Evolutionary conservation across 2,329 filamentous ascomycete species (phyloP).

Genomic region (Fusarium sp.): DNA sequence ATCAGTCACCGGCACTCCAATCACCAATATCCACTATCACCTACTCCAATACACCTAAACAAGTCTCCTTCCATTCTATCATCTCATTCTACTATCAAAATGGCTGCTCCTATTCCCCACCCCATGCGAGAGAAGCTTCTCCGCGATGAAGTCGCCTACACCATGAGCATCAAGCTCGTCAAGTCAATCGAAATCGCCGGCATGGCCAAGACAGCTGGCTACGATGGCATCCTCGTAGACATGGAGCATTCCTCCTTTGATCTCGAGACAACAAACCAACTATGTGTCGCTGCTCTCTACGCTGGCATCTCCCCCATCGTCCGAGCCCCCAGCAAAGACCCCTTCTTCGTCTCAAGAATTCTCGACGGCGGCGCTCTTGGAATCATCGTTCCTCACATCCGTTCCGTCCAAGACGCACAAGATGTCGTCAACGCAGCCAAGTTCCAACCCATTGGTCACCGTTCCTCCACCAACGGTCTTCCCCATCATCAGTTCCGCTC

Average conservation of each 20-base stretch:
- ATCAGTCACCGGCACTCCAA: not conserved
- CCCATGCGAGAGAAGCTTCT: slow-evolving; percentile 42
- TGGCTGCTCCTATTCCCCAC: slow-evolving; percentile 38
- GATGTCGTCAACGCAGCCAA: slow-evolving; percentile 42
- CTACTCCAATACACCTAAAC: too few relatives aligned
- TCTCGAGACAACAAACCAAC: slow-evolving; percentile 45
- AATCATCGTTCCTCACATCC: slow-evolving; percentile 41
- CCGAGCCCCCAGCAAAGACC: slow-evolving; percentile 39
- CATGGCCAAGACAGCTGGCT: slow-evolving; percentile 49
- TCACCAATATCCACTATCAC: not conserved
- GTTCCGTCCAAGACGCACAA: slow-evolving; percentile 37
- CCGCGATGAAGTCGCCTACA: slow-evolving; percentile 41
- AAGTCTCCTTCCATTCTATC: rapidly evolving
- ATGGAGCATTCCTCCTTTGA: slow-evolving; percentile 51
- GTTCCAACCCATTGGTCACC: slow-evolving; percentile 39
- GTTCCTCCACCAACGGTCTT: slow-evolving; percentile 38
- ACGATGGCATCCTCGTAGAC: slow-evolving; percentile 51
- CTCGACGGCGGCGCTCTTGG: slow-evolving; percentile 42
- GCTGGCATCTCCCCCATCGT: slow-evolving; percentile 44
- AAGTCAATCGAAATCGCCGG: slow-evolving; percentile 46
- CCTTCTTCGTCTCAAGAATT: slow-evolving; percentile 41
- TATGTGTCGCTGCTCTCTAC: slow-evolving; percentile 45
- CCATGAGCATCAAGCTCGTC: slow-evolving; percentile 46
- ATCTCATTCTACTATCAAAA: not conserved
- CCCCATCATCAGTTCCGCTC: slow-evolving; percentile 35